Base-by-base conservation (phyloP, 192 early-diverging fungal species). In the Umbelopsis sp. region DNA sequence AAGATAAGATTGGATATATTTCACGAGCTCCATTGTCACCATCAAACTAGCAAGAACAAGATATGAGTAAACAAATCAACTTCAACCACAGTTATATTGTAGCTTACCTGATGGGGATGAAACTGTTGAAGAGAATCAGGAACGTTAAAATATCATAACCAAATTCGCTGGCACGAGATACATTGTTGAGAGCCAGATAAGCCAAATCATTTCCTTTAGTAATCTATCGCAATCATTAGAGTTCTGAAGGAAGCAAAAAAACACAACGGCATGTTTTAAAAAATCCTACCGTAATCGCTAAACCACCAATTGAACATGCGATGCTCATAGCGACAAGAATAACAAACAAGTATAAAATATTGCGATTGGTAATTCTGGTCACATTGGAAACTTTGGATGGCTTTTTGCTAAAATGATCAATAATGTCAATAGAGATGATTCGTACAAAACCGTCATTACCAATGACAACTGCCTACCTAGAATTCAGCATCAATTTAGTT, bases 11-110 rank as follows among this genome's bases (percentile, higher is more conserved):
- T 97, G 90, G 78, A 89, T 86, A 76, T 89, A 97, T 81, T 99
- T 99, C 33, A 97, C 95, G 52, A 97, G 86, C 73, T 99, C 97
- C 95, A 99, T 96, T n/a, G 94, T 96, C 23, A 99, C 94, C 73
- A 99, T 96, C 77, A 98, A 90, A 86, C 91, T 91, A 74, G 88
- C 37, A 85, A 46, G 78, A 75, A 66, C 71, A 3, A 78, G 22
- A 90, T 16, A 22, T 4, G 37, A 53, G 50, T 55, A 61, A 46
- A 67, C 50, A 49, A 49, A 47, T 6, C 8, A 33, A 16, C 66
- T 47, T 79, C 73, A 67, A 79, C 72, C 13, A 78, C 71, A 33
- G 84, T 80, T 66, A 37, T 1, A 2, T 53, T 35, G 49, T 49
- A 44, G 76, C 73, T 50, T 77, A 91, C 87, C 86, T 92, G 72